Evolutionary conservation across 345 rosid species (phyloP).

Genomic region (Syzygium aqueum): DNA sequence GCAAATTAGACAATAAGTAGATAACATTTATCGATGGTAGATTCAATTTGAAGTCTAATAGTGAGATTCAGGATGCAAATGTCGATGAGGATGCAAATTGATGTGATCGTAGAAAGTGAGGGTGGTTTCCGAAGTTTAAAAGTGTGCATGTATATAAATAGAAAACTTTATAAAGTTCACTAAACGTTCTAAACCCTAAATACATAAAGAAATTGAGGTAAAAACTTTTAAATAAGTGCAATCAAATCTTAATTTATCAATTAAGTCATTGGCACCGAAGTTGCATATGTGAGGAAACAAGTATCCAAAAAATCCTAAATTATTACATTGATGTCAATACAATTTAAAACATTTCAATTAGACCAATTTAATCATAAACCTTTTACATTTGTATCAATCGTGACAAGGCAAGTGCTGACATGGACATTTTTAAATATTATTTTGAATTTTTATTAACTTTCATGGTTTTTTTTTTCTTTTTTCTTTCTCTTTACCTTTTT

Average conservation of each 20-base stretch:
- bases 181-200: neutral
- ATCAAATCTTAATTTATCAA: neutral
- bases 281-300: neutral
- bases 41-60: neutral
- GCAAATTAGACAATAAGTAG: neutral
- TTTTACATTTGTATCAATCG: too few species aligned
- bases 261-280: neutral
- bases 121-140: neutral
- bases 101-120: neutral
- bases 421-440: too few species aligned
- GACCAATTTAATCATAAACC: too few species aligned
- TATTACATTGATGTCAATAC: too few species aligned
- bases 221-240: neutral
- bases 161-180: neutral
- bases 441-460: too few species aligned
- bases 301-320: too few species aligned
- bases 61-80: neutral
- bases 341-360: too few species aligned
- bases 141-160: neutral
- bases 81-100: neutral
- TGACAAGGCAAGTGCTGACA: too few species aligned
- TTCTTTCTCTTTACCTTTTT: too few species aligned
- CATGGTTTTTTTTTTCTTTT: too few species aligned
- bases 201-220: neutral
- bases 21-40: neutral